phyloP scores from a whole-genome alignment of 768 basidiomycete species.

The Chlorophyllum brunneum region DNA sequence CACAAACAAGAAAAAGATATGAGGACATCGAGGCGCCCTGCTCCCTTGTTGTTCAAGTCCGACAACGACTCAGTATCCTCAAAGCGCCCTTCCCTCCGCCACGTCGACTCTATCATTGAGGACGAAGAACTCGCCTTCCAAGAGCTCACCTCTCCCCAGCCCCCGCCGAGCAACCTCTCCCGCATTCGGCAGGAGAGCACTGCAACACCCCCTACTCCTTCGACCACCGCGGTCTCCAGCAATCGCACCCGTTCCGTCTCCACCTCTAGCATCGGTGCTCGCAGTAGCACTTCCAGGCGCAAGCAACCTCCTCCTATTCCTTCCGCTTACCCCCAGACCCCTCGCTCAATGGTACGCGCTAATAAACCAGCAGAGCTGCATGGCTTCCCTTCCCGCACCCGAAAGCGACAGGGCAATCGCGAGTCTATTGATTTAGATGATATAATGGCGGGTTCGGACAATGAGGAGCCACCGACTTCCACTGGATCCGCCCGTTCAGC shows the following conservation, averaged over 20 bases:
- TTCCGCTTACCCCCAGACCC: slow-evolving; percentile 27
- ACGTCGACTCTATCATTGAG: slow-evolving; percentile 63
- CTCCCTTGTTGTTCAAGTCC: slow-evolving; percentile 30
- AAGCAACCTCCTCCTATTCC: slow-evolving; percentile 26
- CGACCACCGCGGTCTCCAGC: slow-evolving; percentile 22
- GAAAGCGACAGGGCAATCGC: slow-evolving; percentile 48
- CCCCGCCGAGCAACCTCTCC: slow-evolving; percentile 14
- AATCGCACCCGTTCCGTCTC: slow-evolving; percentile 39
- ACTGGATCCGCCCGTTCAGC: slow-evolving; percentile 18
- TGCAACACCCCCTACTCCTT: not conserved
- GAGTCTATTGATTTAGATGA: slow-evolving; percentile 78
- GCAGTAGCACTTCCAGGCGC: slow-evolving; percentile 14
- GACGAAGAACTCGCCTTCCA: slow-evolving; percentile 50
- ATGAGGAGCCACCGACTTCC: slow-evolving; percentile 37
- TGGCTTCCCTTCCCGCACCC: slow-evolving; percentile 45
- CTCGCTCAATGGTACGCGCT: slow-evolving; percentile 22
- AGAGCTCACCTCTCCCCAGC: slow-evolving; percentile 31
- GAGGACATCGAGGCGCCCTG: slow-evolving; percentile 36
- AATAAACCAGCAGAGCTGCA: slow-evolving; percentile 23
- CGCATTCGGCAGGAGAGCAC: slow-evolving; percentile 44
- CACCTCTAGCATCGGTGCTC: slow-evolving; percentile 29
- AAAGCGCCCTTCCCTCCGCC: slow-evolving; percentile 43
- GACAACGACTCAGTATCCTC: slow-evolving; percentile 29
- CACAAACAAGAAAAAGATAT: slow-evolving; percentile 73
- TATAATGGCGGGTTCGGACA: slow-evolving; percentile 66